Percentiles rank a stretch among this genome's conserved stretches.
phyloP scores from a whole-genome alignment of 306 rosid genomes.

The Prunus mume region DNA sequence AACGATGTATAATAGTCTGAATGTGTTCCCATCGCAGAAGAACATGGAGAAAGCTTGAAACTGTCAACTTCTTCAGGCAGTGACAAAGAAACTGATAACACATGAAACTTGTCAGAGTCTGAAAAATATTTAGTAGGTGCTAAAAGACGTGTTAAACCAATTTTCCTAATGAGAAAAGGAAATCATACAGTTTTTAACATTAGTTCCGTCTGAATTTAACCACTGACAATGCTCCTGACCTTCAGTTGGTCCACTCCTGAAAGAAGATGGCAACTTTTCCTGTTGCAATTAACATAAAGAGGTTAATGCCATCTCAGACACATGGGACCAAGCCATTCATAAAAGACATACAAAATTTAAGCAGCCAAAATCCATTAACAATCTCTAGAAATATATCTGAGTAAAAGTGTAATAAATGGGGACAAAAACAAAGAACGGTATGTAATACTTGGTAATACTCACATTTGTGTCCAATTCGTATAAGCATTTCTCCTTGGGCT shows the following conservation, averaged over 20 bases:
- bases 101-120: conserved; percentile 32
- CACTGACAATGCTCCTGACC: conserved; percentile 43
- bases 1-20: conserved; percentile 34
- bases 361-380: background rate
- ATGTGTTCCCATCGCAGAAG: conserved; percentile 35
- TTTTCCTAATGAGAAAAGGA: conserved; percentile 13
- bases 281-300: conserved; percentile 29
- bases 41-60: conserved; percentile 37
- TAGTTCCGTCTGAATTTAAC: conserved; percentile 37
- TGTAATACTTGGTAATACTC: conserved; percentile 37
- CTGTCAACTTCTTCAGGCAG: conserved; percentile 32
- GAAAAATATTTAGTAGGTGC: conserved; percentile 18
- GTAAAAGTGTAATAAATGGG: background rate
- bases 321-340: conserved; percentile 14
- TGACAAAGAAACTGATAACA: conserved; percentile 47
- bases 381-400: background rate
- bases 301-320: background rate
- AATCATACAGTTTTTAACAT: conserved; percentile 46
- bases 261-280: conserved; percentile 41
- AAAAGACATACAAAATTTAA: background rate
- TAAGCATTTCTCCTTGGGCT: conserved; percentile 34
- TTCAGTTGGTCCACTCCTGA: conserved; percentile 37
- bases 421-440: background rate
- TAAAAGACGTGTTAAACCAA: conserved; percentile 2
- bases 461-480: conserved; percentile 47